These are phyloP conservation scores for Chrysosporium keratinophilum DNA, from an alignment of 2,329 filamentous ascomycete species.

Conservation along the genomic window DNA sequence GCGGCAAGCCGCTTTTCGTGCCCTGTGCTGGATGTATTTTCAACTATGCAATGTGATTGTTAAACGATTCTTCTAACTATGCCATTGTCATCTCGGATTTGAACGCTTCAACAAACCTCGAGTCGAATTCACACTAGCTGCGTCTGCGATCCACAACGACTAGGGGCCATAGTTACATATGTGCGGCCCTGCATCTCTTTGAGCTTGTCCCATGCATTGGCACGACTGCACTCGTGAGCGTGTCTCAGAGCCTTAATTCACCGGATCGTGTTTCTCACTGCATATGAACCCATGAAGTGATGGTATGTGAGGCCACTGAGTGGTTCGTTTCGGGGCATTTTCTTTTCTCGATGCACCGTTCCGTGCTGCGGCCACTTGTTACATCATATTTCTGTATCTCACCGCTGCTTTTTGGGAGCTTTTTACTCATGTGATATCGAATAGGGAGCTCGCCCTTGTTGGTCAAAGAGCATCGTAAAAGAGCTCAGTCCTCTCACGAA, in stretches of 20 bases:
- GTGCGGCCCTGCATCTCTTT: slow-evolving; percentile 4
- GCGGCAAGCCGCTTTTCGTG: not conserved
- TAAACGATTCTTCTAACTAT: not conserved
- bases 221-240: not conserved
- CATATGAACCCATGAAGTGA: not conserved
- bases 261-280: not conserved
- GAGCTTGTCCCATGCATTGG: slow-evolving; percentile 7
- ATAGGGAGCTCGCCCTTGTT: slow-evolving; percentile 1
- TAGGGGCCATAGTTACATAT: not conserved
- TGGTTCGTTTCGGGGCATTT: slow-evolving; percentile 1
- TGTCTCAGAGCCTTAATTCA: not conserved
- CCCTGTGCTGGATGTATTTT: slow-evolving; percentile 1
- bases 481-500: not conserved
- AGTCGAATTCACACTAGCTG: not conserved
- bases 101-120: not conserved
- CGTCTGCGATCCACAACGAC: not conserved
- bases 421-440: slow-evolving; percentile 11
- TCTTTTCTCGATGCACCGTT: not conserved
- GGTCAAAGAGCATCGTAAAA: slow-evolving; percentile 6
- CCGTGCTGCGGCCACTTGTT: not conserved
- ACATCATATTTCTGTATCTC: slow-evolving; percentile 6
- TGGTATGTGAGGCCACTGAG: slow-evolving; percentile 7
- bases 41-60: slow-evolving; percentile 5
- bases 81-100: not conserved
- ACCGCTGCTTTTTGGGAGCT: slow-evolving; percentile 6